Conservation (phyloP, 768 basidiomycete genomes). For the Mycena olivaceomarginata region DNA sequence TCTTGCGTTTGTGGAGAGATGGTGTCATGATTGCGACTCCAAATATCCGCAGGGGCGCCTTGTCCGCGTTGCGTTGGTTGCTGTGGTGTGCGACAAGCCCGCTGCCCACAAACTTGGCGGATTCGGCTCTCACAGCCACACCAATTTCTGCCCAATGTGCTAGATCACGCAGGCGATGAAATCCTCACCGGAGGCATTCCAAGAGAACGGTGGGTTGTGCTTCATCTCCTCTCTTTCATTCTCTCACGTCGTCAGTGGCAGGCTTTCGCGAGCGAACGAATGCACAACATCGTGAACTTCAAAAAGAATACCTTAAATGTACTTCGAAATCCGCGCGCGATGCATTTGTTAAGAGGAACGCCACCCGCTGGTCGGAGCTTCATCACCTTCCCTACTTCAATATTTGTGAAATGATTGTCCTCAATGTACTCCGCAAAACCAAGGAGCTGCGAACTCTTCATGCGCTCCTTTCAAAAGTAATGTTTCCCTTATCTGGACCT, state of each 20-base stretch:
- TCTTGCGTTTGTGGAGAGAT: slow-evolving; percentile 47
- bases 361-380: slow-evolving; percentile 49
- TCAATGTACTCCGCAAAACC: slow-evolving; percentile 42
- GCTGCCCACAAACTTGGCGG: slow-evolving; percentile 59
- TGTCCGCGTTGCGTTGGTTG: slow-evolving; percentile 55
- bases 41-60: slow-evolving; percentile 51
- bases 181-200: slow-evolving; percentile 16
- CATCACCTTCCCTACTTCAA: slow-evolving; percentile 55
- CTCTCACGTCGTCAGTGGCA: background rate
- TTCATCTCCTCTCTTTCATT: background rate
- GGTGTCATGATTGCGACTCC: slow-evolving; percentile 49
- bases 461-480: slow-evolving; percentile 22
- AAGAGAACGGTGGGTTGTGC: slow-evolving; percentile 14
- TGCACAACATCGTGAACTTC: slow-evolving; percentile 35
- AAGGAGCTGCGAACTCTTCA: slow-evolving; percentile 36
- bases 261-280: slow-evolving; percentile 36
- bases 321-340: background rate
- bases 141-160: slow-evolving; percentile 56
- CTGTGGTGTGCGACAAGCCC: slow-evolving; percentile 60
- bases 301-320: slow-evolving; percentile 29
- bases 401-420: slow-evolving; percentile 47
- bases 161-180: slow-evolving; percentile 54
- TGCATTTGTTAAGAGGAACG: slow-evolving; percentile 5
- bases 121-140: slow-evolving; percentile 55
- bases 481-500: no score